Evolutionary conservation across 2,329 filamentous ascomycete species (phyloP), one percentile per base, ranked within the genome.

Genomic region (Venturiaceae sp.): DNA sequence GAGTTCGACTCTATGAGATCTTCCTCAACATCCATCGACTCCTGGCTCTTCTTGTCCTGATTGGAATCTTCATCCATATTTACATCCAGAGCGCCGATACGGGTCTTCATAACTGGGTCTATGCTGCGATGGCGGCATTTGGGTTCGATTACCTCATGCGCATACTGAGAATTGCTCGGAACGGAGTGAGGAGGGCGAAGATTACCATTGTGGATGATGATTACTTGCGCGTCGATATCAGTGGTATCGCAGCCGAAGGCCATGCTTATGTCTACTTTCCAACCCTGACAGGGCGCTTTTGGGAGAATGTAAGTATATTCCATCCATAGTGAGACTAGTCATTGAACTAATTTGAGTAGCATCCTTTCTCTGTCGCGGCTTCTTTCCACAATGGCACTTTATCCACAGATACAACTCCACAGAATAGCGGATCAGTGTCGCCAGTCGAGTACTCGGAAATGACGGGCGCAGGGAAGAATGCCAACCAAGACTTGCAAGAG

Each of bases 201-300:
- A 62, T 79, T 16, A 71, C 68, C 0, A 65, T 71, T 2, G 26
- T 61, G 5, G 58, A 57, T 16, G 28, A 55, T n/a, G 28, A 72
- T 36, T 57, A 57, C 34, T 60, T 77, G 14, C 71, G 74, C 6
- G 63, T 79, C 19, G 73, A 77, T 55, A 62, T 80, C 16, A 66
- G 66, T 1, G 74, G 71, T 3, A 60, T 75, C 8, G 62, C 67
- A 46, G 76, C 69, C 67, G 62, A 58, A 6, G 58, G 60, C 0
- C 70, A 69, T 0, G 74, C 67, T 0, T 80, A 77, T 58, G 63
- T 74, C 1, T 78, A 80, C 64, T 80, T 82, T 63, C 78, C 79
- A 0, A 74, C 74, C 0, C 62, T 80, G 1, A 71, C 55, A 1
- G 39, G 46, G 60, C 61, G 62, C 9, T 34, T 61, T 7, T 82